A percentile compares a stretch with the other conserved stretches of the same genome.
phyloP scores from a whole-genome alignment of 139 green algal species.

The Chlamydomonas asymmetrica region DNA sequence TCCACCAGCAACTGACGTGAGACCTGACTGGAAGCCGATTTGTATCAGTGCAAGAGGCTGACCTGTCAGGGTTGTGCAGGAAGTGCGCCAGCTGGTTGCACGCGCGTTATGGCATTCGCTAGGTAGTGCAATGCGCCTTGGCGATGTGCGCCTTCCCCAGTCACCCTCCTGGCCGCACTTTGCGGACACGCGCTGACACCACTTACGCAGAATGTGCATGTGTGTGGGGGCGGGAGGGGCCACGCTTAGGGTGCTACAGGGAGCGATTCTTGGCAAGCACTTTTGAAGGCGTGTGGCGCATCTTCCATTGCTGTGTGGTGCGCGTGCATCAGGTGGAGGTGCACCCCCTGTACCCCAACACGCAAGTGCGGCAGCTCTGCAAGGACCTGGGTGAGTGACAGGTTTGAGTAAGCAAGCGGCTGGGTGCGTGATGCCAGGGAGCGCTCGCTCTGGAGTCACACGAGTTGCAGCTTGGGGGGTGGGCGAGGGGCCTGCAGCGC shows the following conservation, averaged over 20 bases:
- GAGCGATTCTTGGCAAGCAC: too few relatives aligned
- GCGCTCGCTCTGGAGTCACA: too few relatives aligned
- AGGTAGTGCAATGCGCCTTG: not conserved
- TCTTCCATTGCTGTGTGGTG: not conserved
- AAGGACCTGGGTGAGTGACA: not conserved
- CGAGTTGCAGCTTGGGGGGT: too few relatives aligned
- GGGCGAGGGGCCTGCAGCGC: too few relatives aligned
- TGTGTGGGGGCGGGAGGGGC: too few relatives aligned
- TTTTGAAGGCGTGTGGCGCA: not conserved
- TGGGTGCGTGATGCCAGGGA: too few relatives aligned
- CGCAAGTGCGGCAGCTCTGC: slow-evolving; percentile 33
- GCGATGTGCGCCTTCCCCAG: not conserved
- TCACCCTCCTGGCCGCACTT: not conserved
- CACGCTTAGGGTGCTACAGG: too few relatives aligned
- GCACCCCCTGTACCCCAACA: slow-evolving; percentile 31
- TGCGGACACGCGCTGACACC: not conserved
- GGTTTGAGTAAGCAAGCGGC: too few relatives aligned
- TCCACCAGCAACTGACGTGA: not conserved
- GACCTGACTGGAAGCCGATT: not conserved
- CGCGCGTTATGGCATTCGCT: not conserved
- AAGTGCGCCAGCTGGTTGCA: not conserved
- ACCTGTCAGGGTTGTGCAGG: not conserved
- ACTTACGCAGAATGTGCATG: not conserved
- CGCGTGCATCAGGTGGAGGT: slow-evolving; percentile 54
- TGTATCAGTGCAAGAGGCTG: not conserved